These are phyloP conservation scores for Tausonia pullulans DNA, from an alignment of 1,284 basidiomycete species.

Conservation along the genomic window DNA sequence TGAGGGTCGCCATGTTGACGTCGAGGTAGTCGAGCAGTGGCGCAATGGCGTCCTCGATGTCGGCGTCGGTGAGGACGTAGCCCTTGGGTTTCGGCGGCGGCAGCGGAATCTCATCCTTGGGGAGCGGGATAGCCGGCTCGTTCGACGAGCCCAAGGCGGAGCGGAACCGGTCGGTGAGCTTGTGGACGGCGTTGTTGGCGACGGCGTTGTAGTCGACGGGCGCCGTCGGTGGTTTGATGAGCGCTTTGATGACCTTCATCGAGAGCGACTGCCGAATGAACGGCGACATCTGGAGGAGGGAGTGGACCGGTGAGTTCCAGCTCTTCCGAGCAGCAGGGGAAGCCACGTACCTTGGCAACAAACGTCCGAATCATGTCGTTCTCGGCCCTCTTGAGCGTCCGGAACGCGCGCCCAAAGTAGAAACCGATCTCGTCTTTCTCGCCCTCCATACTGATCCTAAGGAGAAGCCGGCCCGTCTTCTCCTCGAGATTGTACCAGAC, in stretches of 20 bases:
- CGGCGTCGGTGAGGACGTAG: constrained; percentile 60
- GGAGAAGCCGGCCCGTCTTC: constrained; percentile 61
- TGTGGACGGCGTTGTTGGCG: constrained; percentile 65
- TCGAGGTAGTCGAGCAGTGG: constrained; percentile 96
- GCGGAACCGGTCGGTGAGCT: constrained; percentile 68
- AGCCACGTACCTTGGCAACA: constrained; percentile 75
- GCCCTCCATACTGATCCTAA: constrained; percentile 94
- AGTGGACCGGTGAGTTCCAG: background rate
- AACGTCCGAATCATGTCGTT: constrained; percentile 93
- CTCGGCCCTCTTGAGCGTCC: constrained; percentile 86
- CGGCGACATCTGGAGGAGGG: constrained; percentile 67
- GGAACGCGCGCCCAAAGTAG: constrained; percentile 92
- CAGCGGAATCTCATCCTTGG: constrained; percentile 18
- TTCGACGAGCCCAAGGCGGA: constrained; percentile 51
- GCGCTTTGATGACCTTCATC: constrained; percentile 57
- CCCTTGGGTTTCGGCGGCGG: constrained; percentile 42
- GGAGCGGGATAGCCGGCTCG: constrained; percentile 22
- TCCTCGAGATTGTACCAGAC: constrained; percentile 86
- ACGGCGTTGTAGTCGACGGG: constrained; percentile 70
- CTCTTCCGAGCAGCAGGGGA: background rate
- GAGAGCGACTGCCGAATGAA: constrained; percentile 87
- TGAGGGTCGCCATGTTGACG: constrained; percentile 81
- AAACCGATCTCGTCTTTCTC: constrained; percentile 97
- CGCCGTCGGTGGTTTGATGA: constrained; percentile 45
- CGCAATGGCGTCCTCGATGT: constrained; percentile 87